Evolutionary conservation across 148 eudicot genomes (phyloP).

Genomic region (Nepenthes mirabilis): DNA sequence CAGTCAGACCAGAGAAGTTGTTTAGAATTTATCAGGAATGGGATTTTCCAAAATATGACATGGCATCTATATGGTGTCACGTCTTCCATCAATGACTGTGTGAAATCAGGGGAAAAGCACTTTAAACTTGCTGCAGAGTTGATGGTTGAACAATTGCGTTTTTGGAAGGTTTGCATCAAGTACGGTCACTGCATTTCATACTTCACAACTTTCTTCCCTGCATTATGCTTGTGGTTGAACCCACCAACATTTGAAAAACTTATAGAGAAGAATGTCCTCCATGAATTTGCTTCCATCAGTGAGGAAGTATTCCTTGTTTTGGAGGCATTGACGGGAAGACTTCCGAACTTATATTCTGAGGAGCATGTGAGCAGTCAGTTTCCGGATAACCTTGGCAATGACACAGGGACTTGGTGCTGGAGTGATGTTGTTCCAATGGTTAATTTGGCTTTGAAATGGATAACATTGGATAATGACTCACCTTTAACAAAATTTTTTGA

Average conservation of each 20-base stretch:
- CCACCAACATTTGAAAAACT: slow-evolving; percentile 56
- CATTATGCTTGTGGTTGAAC: slow-evolving; percentile 68
- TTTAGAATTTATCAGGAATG: slow-evolving; percentile 34
- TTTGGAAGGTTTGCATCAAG: slow-evolving; percentile 80
- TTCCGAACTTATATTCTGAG: slow-evolving; percentile 45
- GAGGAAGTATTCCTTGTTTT: slow-evolving; percentile 61
- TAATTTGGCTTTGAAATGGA: slow-evolving; percentile 66
- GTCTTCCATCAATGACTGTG: slow-evolving; percentile 54
- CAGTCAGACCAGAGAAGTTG: slow-evolving; percentile 51
- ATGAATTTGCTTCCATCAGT: slow-evolving; percentile 52
- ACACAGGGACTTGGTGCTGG: slow-evolving; percentile 62
- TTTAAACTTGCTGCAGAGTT: slow-evolving; percentile 56
- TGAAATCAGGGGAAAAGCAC: slow-evolving; percentile 41
- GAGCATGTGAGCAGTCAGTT: slow-evolving; percentile 13
- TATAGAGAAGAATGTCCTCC: slow-evolving; percentile 29
- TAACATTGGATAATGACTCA: slow-evolving; percentile 26
- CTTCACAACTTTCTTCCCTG: slow-evolving; percentile 58
- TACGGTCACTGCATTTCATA: slow-evolving; percentile 53
- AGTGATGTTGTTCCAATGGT: slow-evolving; percentile 57
- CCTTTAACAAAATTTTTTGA: slow-evolving; percentile 19
- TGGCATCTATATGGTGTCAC: slow-evolving; percentile 60
- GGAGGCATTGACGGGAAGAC: slow-evolving; percentile 45
- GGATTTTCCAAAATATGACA: slow-evolving; percentile 46
- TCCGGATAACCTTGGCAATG: slow-evolving; percentile 17
- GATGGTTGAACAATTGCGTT: slow-evolving; percentile 68